Evolutionary conservation across 371 early-diverging fungal genomes (phyloP).

Genomic region (Paramicrosporidium saccamoebae): DNA sequence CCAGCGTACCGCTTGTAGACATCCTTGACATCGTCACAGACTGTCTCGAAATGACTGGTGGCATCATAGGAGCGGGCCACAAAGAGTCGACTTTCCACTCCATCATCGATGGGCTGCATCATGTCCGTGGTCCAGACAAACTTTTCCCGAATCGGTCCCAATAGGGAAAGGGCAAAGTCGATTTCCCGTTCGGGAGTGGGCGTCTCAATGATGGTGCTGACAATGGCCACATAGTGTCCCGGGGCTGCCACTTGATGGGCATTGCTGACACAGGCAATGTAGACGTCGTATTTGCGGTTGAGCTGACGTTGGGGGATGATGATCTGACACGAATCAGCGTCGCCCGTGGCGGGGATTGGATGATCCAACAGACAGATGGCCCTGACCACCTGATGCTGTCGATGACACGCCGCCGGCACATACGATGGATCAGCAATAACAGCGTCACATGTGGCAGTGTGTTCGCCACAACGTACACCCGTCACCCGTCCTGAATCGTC

Average conservation of each 20-base stretch:
- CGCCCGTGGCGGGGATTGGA: slow-evolving; percentile 61
- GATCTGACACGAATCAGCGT: slow-evolving; percentile 65
- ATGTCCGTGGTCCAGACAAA: slow-evolving; percentile 47
- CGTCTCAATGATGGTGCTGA: slow-evolving; percentile 72
- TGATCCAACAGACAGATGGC: slow-evolving; percentile 72
- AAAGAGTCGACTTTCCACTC: slow-evolving; percentile 44
- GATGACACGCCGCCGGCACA: slow-evolving; percentile 30
- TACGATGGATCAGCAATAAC: slow-evolving; percentile 91
- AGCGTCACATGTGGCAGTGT: slow-evolving; percentile 37
- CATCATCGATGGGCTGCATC: slow-evolving; percentile 47
- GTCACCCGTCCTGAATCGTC: slow-evolving; percentile 35
- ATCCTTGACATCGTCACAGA: slow-evolving; percentile 75
- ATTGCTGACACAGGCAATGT: slow-evolving; percentile 59
- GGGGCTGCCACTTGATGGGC: slow-evolving; percentile 67
- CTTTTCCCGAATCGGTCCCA: slow-evolving; percentile 70
- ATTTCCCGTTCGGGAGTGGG: slow-evolving; percentile 57
- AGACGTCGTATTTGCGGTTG: slow-evolving; percentile 63
- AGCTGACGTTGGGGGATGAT: slow-evolving; percentile 88
- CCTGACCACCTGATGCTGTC: slow-evolving; percentile 57
- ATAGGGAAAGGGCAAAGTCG: slow-evolving; percentile 40
- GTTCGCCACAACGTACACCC: slow-evolving; percentile 58
- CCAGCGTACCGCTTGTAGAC: slow-evolving; percentile 73
- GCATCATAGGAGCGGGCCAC: slow-evolving; percentile 87
- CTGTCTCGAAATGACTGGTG: slow-evolving; percentile 91
- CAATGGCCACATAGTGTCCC: slow-evolving; percentile 58